A percentile compares a stretch with the other conserved stretches of the same genome.
These are phyloP conservation scores for Acer yangbiense DNA, from an alignment of 345 rosid genomes.

Conservation along the genomic window DNA sequence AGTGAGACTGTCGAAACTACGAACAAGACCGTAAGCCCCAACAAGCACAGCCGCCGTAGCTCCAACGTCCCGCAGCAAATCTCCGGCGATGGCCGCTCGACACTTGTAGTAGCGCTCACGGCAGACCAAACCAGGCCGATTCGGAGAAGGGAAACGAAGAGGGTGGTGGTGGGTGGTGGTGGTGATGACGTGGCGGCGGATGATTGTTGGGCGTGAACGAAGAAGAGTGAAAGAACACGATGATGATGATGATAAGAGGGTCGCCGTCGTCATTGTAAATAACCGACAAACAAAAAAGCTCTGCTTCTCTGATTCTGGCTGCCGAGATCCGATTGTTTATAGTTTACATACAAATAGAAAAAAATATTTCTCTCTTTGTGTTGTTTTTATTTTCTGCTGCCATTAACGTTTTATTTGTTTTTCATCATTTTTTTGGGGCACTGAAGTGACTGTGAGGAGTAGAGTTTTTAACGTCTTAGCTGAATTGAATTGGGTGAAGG, in stretches of 20 bases:
- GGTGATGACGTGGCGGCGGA: not conserved
- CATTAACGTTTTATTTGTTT: too few species aligned
- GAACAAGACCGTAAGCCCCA: conserved; percentile 75
- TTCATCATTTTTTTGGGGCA: too few species aligned
- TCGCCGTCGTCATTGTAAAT: not conserved
- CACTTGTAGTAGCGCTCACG: not conserved
- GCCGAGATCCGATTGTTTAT: too few species aligned
- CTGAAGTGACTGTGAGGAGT: too few species aligned
- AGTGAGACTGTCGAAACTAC: conserved; percentile 66
- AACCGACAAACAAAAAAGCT: not conserved
- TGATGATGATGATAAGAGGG: not conserved
- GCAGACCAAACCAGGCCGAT: not conserved
- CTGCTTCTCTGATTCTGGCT: not conserved
- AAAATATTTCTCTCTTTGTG: too few species aligned
- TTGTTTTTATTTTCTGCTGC: too few species aligned
- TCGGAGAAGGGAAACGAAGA: not conserved
- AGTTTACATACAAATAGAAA: too few species aligned
- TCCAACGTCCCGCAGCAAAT: conserved; percentile 58
- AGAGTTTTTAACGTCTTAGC: too few species aligned
- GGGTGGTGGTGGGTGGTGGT: not conserved
- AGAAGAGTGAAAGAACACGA: not conserved
- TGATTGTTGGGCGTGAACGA: not conserved
- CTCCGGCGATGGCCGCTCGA: conserved; percentile 11
- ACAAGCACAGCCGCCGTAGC: conserved; percentile 70
- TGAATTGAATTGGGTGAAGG: too few species aligned